Conservation (phyloP, 768 basidiomycete species). For the Hygrophorus russula region DNA sequence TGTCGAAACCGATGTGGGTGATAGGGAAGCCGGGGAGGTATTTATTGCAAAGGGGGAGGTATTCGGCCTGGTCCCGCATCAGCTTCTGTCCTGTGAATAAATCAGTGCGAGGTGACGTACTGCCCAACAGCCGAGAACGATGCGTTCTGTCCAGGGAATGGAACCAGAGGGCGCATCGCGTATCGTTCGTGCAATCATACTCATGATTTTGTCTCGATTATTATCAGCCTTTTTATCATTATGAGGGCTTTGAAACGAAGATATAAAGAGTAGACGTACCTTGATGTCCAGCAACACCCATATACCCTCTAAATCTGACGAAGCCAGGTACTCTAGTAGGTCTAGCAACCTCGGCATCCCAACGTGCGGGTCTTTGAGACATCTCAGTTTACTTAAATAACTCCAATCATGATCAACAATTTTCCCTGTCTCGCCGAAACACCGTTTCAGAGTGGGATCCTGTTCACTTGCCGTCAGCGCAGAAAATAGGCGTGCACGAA, state of each 20-base stretch:
- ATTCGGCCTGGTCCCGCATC: background rate
- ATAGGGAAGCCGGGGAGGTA: slow-evolving; percentile 2
- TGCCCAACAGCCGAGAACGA: slow-evolving; percentile 1
- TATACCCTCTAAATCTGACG: background rate
- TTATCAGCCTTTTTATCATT: background rate
- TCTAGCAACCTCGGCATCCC: slow-evolving; percentile 1
- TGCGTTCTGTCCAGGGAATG: background rate
- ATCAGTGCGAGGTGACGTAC: background rate
- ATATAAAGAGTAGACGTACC: background rate
- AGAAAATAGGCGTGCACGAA: background rate
- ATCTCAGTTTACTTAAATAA: background rate
- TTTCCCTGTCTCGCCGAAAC: background rate
- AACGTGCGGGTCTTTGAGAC: background rate
- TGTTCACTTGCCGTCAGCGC: background rate
- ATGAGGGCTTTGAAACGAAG: background rate
- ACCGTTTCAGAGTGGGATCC: slow-evolving; percentile 1
- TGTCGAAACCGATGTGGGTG: too few relatives aligned
- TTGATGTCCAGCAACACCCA: slow-evolving; percentile 3
- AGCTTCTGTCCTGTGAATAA: background rate
- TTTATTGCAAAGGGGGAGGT: background rate
- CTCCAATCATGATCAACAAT: slow-evolving; percentile 1
- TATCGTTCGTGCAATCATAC: background rate
- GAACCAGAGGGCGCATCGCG: background rate
- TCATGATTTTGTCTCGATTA: slow-evolving; percentile 1
- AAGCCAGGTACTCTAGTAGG: background rate